phyloP scores from a whole-genome alignment of 2,329 filamentous ascomycete genomes.

The Aureobasidium namibiae region DNA sequence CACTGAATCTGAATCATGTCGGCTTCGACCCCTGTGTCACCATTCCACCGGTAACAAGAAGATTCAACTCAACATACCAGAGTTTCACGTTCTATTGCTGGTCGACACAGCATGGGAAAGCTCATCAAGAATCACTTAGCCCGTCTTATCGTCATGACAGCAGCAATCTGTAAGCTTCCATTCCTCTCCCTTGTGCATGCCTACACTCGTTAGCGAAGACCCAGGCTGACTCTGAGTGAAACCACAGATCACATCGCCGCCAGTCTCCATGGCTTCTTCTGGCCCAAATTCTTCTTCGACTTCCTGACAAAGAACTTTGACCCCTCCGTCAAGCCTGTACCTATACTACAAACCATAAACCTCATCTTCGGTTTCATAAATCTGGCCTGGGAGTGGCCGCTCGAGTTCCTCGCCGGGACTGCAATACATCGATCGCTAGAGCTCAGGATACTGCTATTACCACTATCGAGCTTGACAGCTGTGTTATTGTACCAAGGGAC shows the following conservation, averaged over 20 bases:
- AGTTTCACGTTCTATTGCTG: not conserved
- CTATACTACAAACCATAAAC: constrained; percentile 83
- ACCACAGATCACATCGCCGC: constrained; percentile 73
- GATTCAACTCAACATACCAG: not conserved
- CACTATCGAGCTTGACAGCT: constrained; percentile 65
- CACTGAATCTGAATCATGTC: constrained; percentile 9
- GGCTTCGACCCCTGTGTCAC: constrained; percentile 3
- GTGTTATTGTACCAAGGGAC: constrained; percentile 84
- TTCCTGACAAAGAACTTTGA: constrained; percentile 89
- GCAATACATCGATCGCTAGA: constrained; percentile 80
- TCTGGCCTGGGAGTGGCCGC: constrained; percentile 85
- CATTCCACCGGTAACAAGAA: not conserved
- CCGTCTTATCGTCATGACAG: constrained; percentile 82
- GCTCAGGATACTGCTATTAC: constrained; percentile 72
- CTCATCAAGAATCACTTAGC: constrained; percentile 99
- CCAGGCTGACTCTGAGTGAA: constrained; percentile 15
- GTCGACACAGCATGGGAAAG: constrained; percentile 65
- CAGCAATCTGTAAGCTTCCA: constrained; percentile 58
- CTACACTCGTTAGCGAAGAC: not conserved
- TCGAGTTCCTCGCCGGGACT: constrained; percentile 67
- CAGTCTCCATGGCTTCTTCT: constrained; percentile 83
- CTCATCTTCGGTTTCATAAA: constrained; percentile 70
- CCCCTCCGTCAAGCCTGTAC: constrained; percentile 75
- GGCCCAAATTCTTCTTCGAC: constrained; percentile 98
- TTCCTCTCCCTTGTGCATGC: not conserved